A percentile compares a stretch with the other conserved stretches of the same genome.
phyloP scores from a whole-genome alignment of 805 yeast genomes.

The Danielia oregonensis region DNA sequence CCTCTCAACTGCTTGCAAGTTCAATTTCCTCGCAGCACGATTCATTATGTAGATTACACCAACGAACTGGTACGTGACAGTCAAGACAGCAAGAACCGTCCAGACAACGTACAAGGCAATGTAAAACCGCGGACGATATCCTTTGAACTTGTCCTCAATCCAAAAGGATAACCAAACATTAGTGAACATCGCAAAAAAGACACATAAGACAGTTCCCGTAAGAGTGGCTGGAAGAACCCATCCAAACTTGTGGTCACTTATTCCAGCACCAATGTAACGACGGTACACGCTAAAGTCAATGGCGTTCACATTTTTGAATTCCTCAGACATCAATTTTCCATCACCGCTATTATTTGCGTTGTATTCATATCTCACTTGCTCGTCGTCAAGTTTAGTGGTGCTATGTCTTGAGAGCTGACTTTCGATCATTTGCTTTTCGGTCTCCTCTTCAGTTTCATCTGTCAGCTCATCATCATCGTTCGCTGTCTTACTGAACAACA shows the following conservation, averaged over 20 bases:
- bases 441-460: not conserved
- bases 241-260: conserved; percentile 2
- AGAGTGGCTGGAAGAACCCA: conserved; percentile 4
- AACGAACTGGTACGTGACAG: conserved; percentile 6
- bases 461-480: not conserved
- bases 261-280: conserved; percentile 5
- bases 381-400: not conserved
- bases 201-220: conserved; percentile 1
- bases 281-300: conserved; percentile 2
- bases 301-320: conserved; percentile 5
- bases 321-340: conserved; percentile 5
- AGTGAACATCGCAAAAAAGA: conserved; percentile 16
- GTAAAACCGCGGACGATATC: conserved; percentile 7
- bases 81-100: conserved; percentile 12
- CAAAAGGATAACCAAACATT: conserved; percentile 25
- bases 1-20: conserved; percentile 12
- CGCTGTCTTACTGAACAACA: not conserved
- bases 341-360: not conserved
- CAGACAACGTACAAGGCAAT: conserved; percentile 19
- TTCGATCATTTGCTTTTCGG: not conserved
- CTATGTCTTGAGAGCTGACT: not conserved
- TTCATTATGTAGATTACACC: conserved; percentile 13
- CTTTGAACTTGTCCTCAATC: conserved; percentile 13
- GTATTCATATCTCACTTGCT: not conserved
- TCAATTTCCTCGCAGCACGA: conserved; percentile 13